Conservation (phyloP, 176 grass and related monocot species). For the Ampelocalamus luodianensis region DNA sequence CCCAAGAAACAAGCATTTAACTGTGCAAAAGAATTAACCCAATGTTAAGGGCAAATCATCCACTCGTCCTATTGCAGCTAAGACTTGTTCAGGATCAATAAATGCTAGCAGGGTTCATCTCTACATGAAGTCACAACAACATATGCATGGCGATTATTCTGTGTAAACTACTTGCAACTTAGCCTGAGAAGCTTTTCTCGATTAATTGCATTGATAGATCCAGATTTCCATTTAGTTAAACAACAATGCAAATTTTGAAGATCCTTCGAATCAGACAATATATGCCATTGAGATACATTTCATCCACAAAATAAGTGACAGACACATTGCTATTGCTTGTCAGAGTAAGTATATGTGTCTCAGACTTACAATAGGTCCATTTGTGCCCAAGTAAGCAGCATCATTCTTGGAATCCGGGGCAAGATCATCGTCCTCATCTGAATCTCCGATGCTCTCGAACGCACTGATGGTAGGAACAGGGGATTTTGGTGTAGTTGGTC, state of each 20-base stretch:
- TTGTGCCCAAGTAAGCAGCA: constrained; percentile 52
- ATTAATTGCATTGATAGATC: background rate
- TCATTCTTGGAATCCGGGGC: constrained; percentile 57
- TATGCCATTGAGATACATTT: background rate
- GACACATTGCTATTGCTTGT: background rate
- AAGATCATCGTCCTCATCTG: constrained; percentile 78
- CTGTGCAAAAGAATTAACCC: background rate
- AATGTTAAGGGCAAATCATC: background rate
- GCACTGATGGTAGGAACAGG: constrained; percentile 56
- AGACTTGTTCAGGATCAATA: background rate
- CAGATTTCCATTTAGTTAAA: constrained; percentile 31
- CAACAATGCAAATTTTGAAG: background rate
- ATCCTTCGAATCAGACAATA: background rate
- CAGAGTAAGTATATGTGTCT: constrained; percentile 25
- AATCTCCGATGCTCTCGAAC: constrained; percentile 70
- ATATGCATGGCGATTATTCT: background rate
- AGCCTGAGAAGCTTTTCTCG: constrained; percentile 5
- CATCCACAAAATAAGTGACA: background rate
- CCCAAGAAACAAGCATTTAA: background rate
- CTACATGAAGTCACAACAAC: background rate
- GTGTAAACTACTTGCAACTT: background rate
- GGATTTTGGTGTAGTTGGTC: constrained; percentile 75
- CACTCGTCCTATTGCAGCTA: background rate
- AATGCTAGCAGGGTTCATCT: background rate
- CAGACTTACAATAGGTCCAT: constrained; percentile 71